These are phyloP conservation scores for Hymenoscyphus scutula DNA, from an alignment of 2,329 filamentous ascomycete species.

Conservation along the genomic window DNA sequence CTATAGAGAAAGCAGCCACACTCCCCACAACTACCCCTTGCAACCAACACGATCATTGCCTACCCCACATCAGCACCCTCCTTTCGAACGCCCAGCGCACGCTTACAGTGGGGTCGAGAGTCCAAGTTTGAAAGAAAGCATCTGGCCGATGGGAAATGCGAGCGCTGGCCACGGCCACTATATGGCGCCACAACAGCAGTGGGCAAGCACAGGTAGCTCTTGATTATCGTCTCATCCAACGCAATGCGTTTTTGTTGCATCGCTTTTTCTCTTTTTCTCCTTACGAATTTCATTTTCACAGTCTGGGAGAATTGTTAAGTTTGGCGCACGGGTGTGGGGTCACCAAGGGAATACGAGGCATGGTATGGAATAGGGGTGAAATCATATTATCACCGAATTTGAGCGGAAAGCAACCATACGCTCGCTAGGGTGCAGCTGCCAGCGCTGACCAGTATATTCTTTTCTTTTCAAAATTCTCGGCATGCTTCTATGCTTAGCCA, in stretches of 20 bases:
- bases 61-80: constrained; percentile 24
- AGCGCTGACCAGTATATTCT: not conserved
- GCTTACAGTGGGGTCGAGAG: constrained; percentile 22
- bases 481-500: not conserved
- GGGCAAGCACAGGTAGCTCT: constrained; percentile 31
- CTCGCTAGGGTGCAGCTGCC: not conserved
- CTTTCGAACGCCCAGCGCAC: constrained; percentile 24
- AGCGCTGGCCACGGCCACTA: constrained; percentile 34
- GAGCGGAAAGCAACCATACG: constrained; percentile 1
- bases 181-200: constrained; percentile 29
- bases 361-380: not conserved
- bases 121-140: constrained; percentile 23
- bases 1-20: constrained; percentile 21
- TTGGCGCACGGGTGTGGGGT: not conserved
- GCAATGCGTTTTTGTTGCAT: not conserved
- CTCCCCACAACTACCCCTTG: constrained; percentile 24
- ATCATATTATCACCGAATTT: not conserved
- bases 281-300: constrained; percentile 13
- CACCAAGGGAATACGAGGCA: constrained; percentile 2
- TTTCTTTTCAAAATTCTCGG: not conserved
- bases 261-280: not conserved
- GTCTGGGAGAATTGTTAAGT: constrained; percentile 5
- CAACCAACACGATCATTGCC: constrained; percentile 26
- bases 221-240: constrained; percentile 6
- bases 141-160: constrained; percentile 31